Evolutionary conservation across 768 basidiomycete species (phyloP).

Genomic region (Pleurotus giganteus): DNA sequence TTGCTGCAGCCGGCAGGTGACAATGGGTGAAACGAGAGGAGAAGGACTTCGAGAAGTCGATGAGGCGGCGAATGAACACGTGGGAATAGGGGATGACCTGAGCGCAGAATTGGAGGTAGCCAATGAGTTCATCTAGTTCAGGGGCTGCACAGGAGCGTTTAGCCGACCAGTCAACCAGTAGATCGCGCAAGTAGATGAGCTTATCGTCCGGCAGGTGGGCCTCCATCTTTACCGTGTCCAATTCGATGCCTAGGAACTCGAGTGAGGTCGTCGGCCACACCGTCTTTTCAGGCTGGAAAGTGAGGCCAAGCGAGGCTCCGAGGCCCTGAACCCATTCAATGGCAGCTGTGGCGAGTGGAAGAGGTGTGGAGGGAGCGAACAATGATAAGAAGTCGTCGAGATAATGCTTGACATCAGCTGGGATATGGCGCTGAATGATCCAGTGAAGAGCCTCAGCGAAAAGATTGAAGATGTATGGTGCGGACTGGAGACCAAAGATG

Average conservation of each 20-base stretch:
- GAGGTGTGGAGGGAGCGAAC: constrained; percentile 15
- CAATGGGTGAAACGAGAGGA: constrained; percentile 15
- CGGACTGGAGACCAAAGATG: constrained; percentile 36
- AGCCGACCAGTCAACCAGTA: constrained; percentile 23
- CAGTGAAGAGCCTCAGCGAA: no score
- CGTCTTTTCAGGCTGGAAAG: constrained; percentile 26
- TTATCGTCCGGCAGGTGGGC: constrained; percentile 30
- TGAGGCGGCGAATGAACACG: constrained; percentile 16
- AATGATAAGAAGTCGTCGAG: constrained; percentile 33
- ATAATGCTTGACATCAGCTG: constrained; percentile 27
- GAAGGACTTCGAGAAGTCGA: constrained; percentile 27
- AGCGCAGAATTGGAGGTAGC: constrained; percentile 14
- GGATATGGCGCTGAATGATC: constrained; percentile 32
- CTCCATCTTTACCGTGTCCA: constrained; percentile 22
- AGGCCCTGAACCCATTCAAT: constrained; percentile 29
- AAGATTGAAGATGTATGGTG: no score
- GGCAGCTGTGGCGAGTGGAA: constrained; percentile 12
- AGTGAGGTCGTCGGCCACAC: constrained; percentile 17
- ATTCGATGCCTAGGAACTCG: not conserved
- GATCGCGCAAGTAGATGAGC: constrained; percentile 19
- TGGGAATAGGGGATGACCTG: constrained; percentile 13
- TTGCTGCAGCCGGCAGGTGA: constrained; percentile 19
- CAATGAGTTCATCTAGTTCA: constrained; percentile 13
- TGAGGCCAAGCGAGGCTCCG: constrained; percentile 25
- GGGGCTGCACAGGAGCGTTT: constrained; percentile 1